phyloP scores from a whole-genome alignment of 2,329 filamentous ascomycete genomes.

The Leptodontidium sp. region DNA sequence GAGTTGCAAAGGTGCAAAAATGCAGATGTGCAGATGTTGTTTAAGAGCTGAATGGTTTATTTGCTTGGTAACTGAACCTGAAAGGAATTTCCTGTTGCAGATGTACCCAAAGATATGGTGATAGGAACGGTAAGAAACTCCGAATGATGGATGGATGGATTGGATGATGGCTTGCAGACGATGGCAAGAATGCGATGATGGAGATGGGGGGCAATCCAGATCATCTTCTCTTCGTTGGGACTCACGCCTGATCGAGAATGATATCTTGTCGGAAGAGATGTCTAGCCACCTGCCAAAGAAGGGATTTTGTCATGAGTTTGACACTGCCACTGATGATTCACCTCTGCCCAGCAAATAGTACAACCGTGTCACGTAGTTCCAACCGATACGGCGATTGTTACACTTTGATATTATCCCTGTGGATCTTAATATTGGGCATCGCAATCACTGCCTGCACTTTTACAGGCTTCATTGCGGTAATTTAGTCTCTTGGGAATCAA shows the following conservation, averaged over 20 bases:
- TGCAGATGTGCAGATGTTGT: neutral
- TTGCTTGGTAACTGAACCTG: neutral
- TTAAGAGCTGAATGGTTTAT: neutral
- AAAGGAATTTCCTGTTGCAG: constrained; percentile 13
- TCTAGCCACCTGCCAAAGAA: neutral
- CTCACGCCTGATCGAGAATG: neutral
- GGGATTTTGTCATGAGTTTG: neutral
- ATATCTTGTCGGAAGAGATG: neutral
- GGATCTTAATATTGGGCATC: neutral
- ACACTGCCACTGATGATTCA: neutral
- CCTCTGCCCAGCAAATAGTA: constrained; percentile 1
- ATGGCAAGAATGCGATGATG: neutral
- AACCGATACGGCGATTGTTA: constrained; percentile 6
- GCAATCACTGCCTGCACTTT: constrained; percentile 7
- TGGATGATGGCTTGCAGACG: constrained; percentile 2
- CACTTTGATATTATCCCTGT: constrained; percentile 13
- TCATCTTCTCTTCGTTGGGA: neutral
- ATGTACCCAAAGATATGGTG: neutral
- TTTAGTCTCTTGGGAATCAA: constrained; percentile 11
- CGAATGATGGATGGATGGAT: neutral
- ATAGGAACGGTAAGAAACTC: neutral
- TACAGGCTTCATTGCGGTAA: neutral
- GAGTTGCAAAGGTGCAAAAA: constrained; percentile 12
- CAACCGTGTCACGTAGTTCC: neutral
- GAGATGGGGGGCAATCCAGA: constrained; percentile 12